These are phyloP conservation scores for Ophiostoma sp. DNA, from an alignment of 2,329 filamentous ascomycete species.

Conservation along the genomic window DNA sequence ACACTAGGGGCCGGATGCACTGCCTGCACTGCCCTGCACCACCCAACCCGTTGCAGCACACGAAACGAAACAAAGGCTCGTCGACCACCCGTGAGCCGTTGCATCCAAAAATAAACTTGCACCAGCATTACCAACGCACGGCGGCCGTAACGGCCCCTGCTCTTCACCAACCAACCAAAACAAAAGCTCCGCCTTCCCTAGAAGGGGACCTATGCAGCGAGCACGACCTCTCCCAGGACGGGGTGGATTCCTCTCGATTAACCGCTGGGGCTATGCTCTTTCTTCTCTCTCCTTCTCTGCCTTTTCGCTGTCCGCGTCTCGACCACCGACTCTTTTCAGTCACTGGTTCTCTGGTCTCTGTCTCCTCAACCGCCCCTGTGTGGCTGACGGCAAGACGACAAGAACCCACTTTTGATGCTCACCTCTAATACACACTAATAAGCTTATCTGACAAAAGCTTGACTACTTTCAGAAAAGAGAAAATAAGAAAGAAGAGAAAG, in stretches of 20 bases:
- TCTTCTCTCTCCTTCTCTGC: neutral
- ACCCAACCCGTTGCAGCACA: neutral
- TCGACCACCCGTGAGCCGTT: neutral
- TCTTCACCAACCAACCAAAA: no score
- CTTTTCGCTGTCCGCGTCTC: neutral
- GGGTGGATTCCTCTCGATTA: neutral
- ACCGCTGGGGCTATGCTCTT: neutral
- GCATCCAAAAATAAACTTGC: slow-evolving; percentile 5
- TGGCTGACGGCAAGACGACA: neutral
- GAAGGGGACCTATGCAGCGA: neutral
- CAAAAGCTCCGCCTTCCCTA: no score
- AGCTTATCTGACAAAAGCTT: slow-evolving; percentile 12
- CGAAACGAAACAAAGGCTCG: neutral
- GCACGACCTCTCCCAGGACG: neutral
- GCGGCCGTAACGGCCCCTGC: neutral
- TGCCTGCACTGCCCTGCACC: slow-evolving; percentile 8
- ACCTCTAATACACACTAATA: neutral
- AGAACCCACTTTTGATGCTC: slow-evolving; percentile 4
- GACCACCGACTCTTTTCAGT: neutral
- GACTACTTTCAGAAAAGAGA: neutral
- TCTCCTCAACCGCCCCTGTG: neutral
- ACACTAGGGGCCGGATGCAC: neutral
- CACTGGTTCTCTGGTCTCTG: neutral
- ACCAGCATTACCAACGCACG: neutral
- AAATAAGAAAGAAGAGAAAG: neutral